Evolutionary conservation across 2,329 filamentous ascomycete species (phyloP).

Genomic region (Thelonectria discophora): DNA sequence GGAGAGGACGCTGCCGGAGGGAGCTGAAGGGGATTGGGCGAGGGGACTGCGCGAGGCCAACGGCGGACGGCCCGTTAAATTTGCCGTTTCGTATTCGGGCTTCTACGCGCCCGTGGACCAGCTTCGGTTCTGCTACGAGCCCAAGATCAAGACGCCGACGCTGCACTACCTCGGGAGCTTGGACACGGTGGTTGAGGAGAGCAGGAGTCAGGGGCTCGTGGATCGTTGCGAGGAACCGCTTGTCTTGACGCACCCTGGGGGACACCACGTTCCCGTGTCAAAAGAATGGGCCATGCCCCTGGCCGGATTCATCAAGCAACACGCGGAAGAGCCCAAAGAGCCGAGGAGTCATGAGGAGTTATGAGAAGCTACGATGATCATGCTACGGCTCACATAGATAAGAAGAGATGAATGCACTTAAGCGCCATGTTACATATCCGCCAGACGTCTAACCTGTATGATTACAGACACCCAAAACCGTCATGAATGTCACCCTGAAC

Average conservation of each 20-base stretch:
- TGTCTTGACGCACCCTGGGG: constrained; percentile 80
- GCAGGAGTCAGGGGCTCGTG: constrained; percentile 71
- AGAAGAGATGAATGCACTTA: constrained; percentile 39
- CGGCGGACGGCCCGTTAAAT: constrained; percentile 62
- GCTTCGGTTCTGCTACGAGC: constrained; percentile 74
- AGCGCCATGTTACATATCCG: constrained; percentile 44
- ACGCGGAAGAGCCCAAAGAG: constrained; percentile 43
- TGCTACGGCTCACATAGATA: constrained; percentile 23
- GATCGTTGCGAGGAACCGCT: constrained; percentile 67
- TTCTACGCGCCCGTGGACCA: constrained; percentile 71
- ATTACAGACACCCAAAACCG: constrained; percentile 45
- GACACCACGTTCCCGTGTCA: constrained; percentile 86
- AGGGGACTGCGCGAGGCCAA: constrained; percentile 60
- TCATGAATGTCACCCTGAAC: constrained; percentile 41
- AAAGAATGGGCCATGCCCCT: constrained; percentile 83
- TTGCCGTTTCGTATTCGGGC: constrained; percentile 80
- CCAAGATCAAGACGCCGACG: constrained; percentile 77
- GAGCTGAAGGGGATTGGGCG: constrained; percentile 53
- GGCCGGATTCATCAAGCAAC: constrained; percentile 71
- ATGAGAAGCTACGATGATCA: no score
- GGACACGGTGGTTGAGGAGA: constrained; percentile 89
- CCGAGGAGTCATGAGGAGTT: constrained; percentile 37
- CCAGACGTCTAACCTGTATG: constrained; percentile 48
- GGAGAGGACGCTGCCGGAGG: constrained; percentile 42
- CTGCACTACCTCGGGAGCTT: constrained; percentile 84